Base-by-base conservation (phyloP, 805 yeast species). In the Starmerella etchellsii region DNA sequence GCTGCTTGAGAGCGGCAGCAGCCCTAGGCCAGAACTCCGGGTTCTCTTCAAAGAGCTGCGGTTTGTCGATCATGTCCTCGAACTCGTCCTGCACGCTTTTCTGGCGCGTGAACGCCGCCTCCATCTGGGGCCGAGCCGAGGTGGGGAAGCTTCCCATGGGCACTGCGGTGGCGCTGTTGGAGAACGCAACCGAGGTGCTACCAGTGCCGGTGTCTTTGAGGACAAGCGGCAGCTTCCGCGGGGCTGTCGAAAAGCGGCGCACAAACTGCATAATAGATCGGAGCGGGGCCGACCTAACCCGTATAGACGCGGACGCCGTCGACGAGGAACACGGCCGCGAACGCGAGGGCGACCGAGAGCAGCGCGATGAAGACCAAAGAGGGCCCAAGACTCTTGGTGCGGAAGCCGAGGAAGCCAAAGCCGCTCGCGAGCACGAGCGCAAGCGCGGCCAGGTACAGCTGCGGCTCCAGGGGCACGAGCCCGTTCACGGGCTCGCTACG, bases 271-370 rank as follows among this genome's bases (percentile, higher is more conserved):
- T 30, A 9, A 8, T 23, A 23, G n/a, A n/a, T n/a, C n/a, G n/a
- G n/a, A n/a, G n/a, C n/a, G n/a, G n/a, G n/a, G n/a, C n/a, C n/a
- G n/a, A n/a, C n/a, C 64, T 34, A 52, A 30, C 56, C 56, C 26
- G 67, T 63, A 49, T 69, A 69, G 2, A 69, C 73, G 26, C 69
- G 73, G 31, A 68, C 64, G 7, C 66, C 62, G 44, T 69, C 58
- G 18, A 67, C 57, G 23, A 66, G 43, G 41, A 65, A 65, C 16
- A 69, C 62, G 21, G 62, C 47, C 19, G 67, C 68, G 39, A 67
- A 56, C 54, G n/a, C 60, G 20, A 16, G 67, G 58, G 2, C 64
- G 66, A 11, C 56, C 31, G 8, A 52, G 45, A 41, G 63, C 58
- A 18, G 31, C 4, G 57, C 13, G 9, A 58, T 29, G 31, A 7